These are phyloP conservation scores for Castanea sativa DNA, from an alignment of 306 rosid genomes.

Conservation along the genomic window DNA sequence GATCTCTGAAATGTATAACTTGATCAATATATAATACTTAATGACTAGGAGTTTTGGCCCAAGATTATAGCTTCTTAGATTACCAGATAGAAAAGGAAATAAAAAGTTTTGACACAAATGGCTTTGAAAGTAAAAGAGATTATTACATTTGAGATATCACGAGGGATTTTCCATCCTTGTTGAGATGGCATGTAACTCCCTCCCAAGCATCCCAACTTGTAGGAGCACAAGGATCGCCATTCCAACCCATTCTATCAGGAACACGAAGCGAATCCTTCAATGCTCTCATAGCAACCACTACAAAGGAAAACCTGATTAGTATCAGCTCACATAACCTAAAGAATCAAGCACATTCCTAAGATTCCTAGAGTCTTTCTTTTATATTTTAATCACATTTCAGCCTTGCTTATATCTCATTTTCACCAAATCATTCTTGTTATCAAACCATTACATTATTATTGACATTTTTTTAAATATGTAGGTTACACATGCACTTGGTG, in stretches of 20 bases:
- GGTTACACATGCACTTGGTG: no score
- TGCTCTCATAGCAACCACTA: constrained; percentile 77
- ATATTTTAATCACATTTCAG: not conserved
- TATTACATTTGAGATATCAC: constrained; percentile 85
- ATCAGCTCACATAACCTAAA: not conserved
- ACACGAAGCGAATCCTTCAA: constrained; percentile 80
- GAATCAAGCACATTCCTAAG: constrained; percentile 6
- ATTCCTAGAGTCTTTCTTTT: not conserved
- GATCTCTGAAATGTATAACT: constrained; percentile 59
- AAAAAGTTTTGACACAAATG: not conserved
- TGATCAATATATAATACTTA: constrained; percentile 2
- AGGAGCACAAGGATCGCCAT: constrained; percentile 99
- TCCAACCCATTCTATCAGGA: constrained; percentile 99
- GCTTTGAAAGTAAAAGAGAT: constrained; percentile 17
- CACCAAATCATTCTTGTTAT: not conserved
- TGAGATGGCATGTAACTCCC: constrained; percentile 81
- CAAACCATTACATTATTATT: not conserved
- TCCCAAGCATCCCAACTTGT: constrained; percentile 98
- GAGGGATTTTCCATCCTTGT: constrained; percentile 52
- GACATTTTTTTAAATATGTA: no score
- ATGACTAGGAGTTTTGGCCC: not conserved
- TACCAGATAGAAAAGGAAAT: constrained; percentile 1
- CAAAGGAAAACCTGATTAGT: constrained; percentile 21
- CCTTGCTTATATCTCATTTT: not conserved
- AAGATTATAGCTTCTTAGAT: constrained; percentile 5